Evolutionary conservation across 1,139 yeast genomes (phyloP).

Genomic region (Geotrichum cucujoidarum): DNA sequence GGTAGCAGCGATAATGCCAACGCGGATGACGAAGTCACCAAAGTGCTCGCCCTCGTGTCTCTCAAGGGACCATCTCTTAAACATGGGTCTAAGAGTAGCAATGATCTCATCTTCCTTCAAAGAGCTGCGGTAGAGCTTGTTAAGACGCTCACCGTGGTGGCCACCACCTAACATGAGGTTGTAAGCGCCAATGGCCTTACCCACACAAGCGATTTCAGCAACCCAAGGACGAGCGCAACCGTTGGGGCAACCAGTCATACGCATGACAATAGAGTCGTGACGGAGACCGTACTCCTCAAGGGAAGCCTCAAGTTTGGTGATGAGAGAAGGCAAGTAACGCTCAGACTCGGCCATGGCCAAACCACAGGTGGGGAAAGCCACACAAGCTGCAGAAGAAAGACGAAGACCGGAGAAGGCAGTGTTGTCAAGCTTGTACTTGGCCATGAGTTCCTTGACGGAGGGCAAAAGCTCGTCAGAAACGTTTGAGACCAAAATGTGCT

Average conservation of each 20-base stretch:
- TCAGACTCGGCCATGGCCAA: constrained; percentile 98
- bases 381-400: constrained; percentile 93
- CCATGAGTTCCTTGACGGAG: constrained; percentile 57
- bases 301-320: constrained; percentile 73
- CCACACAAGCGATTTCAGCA: constrained; percentile 92
- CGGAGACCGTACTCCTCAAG: constrained; percentile 90
- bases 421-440: constrained; percentile 77
- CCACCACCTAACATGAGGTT: constrained; percentile 97
- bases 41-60: constrained; percentile 89
- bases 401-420: constrained; percentile 79
- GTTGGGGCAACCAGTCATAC: constrained; percentile 99
- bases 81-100: constrained; percentile 70
- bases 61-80: constrained; percentile 92
- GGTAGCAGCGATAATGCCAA: constrained; percentile 82
- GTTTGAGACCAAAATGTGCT: constrained; percentile 75
- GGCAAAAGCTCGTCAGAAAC: constrained; percentile 65
- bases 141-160: constrained; percentile 86
- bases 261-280: constrained; percentile 91
- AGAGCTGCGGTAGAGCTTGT: constrained; percentile 83
- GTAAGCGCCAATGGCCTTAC: constrained; percentile 91
- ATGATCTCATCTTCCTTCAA: constrained; percentile 87
- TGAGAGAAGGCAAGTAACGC: constrained; percentile 81
- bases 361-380: constrained; percentile 98
- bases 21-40: constrained; percentile 88
- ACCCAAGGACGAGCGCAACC: constrained; percentile 99